A percentile compares a stretch with the other conserved stretches of the same genome.
Evolutionary conservation across 192 early-diverging fungal genomes (phyloP).

Genomic region (Umbelopsis ramanniana): DNA sequence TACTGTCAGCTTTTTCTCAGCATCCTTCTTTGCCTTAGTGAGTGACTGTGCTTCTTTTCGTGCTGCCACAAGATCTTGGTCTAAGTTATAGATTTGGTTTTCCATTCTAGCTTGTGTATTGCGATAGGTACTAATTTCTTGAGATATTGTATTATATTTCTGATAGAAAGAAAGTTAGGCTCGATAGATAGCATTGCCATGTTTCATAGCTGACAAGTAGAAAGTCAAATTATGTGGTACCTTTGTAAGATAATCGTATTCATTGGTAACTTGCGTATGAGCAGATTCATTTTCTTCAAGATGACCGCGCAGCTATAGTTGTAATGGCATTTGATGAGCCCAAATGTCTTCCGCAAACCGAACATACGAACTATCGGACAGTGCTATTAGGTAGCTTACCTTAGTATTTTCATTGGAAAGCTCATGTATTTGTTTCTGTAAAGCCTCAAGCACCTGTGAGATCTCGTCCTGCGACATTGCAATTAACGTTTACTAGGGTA

Average conservation of each 20-base stretch:
- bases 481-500: slow-evolving; percentile 2
- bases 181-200: too few species aligned
- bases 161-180: background rate
- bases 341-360: background rate
- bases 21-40: slow-evolving; percentile 45
- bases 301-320: slow-evolving; percentile 31
- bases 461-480: slow-evolving; percentile 35
- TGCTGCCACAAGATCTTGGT: slow-evolving; percentile 41
- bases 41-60: slow-evolving; percentile 46
- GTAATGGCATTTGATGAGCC: background rate
- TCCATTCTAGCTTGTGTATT: slow-evolving; percentile 48
- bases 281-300: slow-evolving; percentile 26
- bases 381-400: slow-evolving; percentile 16
- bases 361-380: background rate
- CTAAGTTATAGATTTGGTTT: slow-evolving; percentile 54
- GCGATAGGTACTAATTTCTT: slow-evolving; percentile 35
- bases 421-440: slow-evolving; percentile 32
- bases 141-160: slow-evolving; percentile 35
- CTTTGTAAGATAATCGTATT: slow-evolving; percentile 37
- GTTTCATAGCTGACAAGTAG: too few species aligned
- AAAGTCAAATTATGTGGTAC: slow-evolving; percentile 18
- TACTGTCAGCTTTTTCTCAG: slow-evolving; percentile 43
- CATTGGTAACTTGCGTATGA: slow-evolving; percentile 22
- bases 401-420: slow-evolving; percentile 30
- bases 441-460: slow-evolving; percentile 18